Evolutionary conservation across 768 basidiomycete species (phyloP).

Genomic region (Clavulina sp.): DNA sequence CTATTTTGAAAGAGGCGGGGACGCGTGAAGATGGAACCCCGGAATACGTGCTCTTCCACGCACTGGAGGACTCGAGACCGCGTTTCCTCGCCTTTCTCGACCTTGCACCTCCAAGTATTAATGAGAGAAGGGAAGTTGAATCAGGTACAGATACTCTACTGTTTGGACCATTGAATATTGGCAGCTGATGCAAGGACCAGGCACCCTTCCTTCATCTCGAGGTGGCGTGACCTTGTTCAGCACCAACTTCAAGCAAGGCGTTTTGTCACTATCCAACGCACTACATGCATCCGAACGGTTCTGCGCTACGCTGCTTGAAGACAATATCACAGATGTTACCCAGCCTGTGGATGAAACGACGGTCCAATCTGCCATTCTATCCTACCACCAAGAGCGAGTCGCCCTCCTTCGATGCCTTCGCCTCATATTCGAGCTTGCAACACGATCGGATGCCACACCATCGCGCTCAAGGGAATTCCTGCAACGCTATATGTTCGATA

Average conservation of each 20-base stretch:
- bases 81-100: constrained; percentile 47
- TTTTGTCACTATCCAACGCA: constrained; percentile 60
- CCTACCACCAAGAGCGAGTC: constrained; percentile 53
- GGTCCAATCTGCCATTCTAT: constrained; percentile 45
- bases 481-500: constrained; percentile 21
- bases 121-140: constrained; percentile 57
- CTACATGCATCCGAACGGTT: constrained; percentile 72
- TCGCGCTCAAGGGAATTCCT: neutral
- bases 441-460: constrained; percentile 15
- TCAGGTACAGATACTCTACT: constrained; percentile 27
- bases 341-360: constrained; percentile 43
- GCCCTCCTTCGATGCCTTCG: constrained; percentile 53
- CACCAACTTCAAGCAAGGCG: constrained; percentile 60
- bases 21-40: constrained; percentile 2
- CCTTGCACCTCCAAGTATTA: constrained; percentile 38
- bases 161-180: constrained; percentile 2
- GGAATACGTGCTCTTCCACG: constrained; percentile 15
- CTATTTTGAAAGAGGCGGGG: too few species aligned
- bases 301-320: constrained; percentile 48
- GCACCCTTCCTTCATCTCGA: constrained; percentile 44
- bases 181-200: constrained; percentile 23
- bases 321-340: constrained; percentile 43
- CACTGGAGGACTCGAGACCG: constrained; percentile 18
- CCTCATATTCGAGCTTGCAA: constrained; percentile 36
- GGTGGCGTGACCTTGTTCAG: constrained; percentile 58